phyloP scores from a whole-genome alignment of 2,329 filamentous ascomycete species.

The Thielaviopsis euricoi region DNA sequence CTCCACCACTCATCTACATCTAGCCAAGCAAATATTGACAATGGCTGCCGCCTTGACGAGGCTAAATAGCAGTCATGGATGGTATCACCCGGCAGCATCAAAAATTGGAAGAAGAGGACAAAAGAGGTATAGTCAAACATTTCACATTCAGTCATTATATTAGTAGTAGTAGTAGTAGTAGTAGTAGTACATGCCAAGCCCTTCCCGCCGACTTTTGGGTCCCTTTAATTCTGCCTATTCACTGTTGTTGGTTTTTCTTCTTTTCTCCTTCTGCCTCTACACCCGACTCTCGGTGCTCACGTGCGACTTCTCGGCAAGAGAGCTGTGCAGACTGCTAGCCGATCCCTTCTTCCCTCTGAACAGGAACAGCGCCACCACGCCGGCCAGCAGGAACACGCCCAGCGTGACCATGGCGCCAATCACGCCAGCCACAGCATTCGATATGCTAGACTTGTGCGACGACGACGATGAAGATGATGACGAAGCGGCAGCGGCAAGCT shows the following conservation, averaged over 20 bases:
- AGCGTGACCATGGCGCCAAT: slow-evolving; percentile 21
- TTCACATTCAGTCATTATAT: neutral
- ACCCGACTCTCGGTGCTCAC: slow-evolving; percentile 5
- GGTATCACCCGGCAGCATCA: neutral
- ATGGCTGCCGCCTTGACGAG: neutral
- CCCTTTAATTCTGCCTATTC: neutral
- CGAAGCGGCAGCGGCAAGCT: slow-evolving; percentile 8
- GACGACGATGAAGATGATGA: slow-evolving; percentile 7
- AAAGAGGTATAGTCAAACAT: neutral
- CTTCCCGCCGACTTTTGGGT: neutral
- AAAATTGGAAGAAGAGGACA: neutral
- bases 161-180: neutral
- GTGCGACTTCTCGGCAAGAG: slow-evolving; percentile 3
- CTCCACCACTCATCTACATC: neutral
- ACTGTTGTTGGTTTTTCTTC: no score
- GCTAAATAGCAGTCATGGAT: neutral
- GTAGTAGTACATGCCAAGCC: neutral
- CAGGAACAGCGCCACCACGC: slow-evolving; percentile 14
- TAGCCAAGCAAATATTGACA: no score
- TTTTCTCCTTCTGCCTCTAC: neutral
- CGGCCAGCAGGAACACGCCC: slow-evolving; percentile 13
- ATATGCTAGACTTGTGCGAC: slow-evolving; percentile 16
- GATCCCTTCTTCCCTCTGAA: slow-evolving; percentile 14
- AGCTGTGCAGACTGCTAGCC: slow-evolving; percentile 2
- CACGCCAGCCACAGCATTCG: slow-evolving; percentile 20